Evolutionary conservation across 2,329 filamentous ascomycete species (phyloP).

Genomic region (Exophiala oligosperma): DNA sequence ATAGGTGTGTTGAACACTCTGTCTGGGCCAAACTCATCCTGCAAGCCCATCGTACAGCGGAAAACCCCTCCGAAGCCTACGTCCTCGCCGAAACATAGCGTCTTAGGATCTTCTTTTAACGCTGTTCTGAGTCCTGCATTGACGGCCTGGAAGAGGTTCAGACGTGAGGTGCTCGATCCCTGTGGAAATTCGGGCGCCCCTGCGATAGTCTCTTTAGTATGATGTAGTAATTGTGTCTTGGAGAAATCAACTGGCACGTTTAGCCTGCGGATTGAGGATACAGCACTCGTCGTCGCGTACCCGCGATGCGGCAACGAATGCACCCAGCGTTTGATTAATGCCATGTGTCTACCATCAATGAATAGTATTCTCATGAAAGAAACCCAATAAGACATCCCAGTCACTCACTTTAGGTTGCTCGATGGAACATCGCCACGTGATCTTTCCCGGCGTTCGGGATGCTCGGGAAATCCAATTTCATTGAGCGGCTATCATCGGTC

Average conservation of each 20-base stretch:
- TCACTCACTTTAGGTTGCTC: too few relatives aligned
- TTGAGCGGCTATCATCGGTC: too few relatives aligned
- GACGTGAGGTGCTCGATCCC: slow-evolving; percentile 63
- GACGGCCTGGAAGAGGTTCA: slow-evolving; percentile 92
- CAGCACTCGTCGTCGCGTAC: too few relatives aligned
- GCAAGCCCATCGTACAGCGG: slow-evolving; percentile 85
- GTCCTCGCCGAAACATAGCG: slow-evolving; percentile 92
- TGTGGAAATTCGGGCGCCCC: slow-evolving; percentile 71
- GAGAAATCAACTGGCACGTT: slow-evolving; percentile 87
- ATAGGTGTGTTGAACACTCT: slow-evolving; percentile 95
- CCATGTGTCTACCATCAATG: too few relatives aligned
- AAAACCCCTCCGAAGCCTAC: slow-evolving; percentile 97
- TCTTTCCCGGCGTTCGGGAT: too few relatives aligned
- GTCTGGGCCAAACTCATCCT: slow-evolving; percentile 80
- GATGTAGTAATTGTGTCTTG: slow-evolving; percentile 77
- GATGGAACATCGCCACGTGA: too few relatives aligned
- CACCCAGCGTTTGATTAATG: too few relatives aligned
- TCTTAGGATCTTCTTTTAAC: slow-evolving; percentile 78
- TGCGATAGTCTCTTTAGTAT: slow-evolving; percentile 71
- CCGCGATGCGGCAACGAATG: too few relatives aligned
- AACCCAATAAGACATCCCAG: too few relatives aligned
- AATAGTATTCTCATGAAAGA: too few relatives aligned
- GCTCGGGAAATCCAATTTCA: too few relatives aligned
- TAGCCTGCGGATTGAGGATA: slow-evolving; percentile 47
- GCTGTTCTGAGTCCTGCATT: slow-evolving; percentile 85